These are phyloP conservation scores for Auriscalpium vulgare DNA, from an alignment of 768 basidiomycete species.

Conservation along the genomic window DNA sequence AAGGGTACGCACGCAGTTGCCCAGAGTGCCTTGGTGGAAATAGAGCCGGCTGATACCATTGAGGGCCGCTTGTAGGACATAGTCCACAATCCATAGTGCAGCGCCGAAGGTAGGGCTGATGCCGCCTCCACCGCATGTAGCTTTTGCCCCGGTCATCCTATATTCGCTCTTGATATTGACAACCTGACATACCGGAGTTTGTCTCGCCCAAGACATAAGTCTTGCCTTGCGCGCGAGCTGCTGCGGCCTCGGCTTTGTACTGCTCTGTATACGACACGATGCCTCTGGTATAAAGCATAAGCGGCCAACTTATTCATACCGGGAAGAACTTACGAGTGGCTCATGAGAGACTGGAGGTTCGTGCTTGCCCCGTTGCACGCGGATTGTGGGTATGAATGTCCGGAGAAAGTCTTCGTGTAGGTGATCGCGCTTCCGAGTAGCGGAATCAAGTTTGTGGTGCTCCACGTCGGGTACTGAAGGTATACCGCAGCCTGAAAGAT, in stretches of 20 bases:
- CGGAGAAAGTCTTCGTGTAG: constrained; percentile 25
- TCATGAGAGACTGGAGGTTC: constrained; percentile 27
- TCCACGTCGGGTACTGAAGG: constrained; percentile 24
- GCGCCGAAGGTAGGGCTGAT: constrained; percentile 35
- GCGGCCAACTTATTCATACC: background rate
- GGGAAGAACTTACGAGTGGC: constrained; percentile 24
- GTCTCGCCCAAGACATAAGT: constrained; percentile 32
- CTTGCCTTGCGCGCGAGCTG: constrained; percentile 26
- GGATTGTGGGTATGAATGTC: constrained; percentile 31
- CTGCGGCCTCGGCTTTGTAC: constrained; percentile 26
- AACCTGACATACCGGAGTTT: constrained; percentile 26
- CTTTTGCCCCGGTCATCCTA: constrained; percentile 9
- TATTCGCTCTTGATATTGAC: background rate
- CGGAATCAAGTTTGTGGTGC: constrained; percentile 23
- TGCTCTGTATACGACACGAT: constrained; percentile 28
- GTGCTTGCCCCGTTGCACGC: constrained; percentile 30
- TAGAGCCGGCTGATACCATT: constrained; percentile 29
- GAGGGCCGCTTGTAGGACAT: constrained; percentile 29
- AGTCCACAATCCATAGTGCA: constrained; percentile 34
- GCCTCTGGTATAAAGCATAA: constrained; percentile 14
- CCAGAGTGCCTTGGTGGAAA: constrained; percentile 35
- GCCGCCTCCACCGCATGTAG: constrained; percentile 34
- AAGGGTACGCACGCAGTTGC: constrained; percentile 25
- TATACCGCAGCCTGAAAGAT: constrained; percentile 32
- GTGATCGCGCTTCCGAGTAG: constrained; percentile 20